A percentile compares a stretch with the other conserved stretches of the same genome.
These are phyloP conservation scores for Fusarium torreyae DNA, from an alignment of 2,329 filamentous ascomycete genomes.

Conservation along the genomic window DNA sequence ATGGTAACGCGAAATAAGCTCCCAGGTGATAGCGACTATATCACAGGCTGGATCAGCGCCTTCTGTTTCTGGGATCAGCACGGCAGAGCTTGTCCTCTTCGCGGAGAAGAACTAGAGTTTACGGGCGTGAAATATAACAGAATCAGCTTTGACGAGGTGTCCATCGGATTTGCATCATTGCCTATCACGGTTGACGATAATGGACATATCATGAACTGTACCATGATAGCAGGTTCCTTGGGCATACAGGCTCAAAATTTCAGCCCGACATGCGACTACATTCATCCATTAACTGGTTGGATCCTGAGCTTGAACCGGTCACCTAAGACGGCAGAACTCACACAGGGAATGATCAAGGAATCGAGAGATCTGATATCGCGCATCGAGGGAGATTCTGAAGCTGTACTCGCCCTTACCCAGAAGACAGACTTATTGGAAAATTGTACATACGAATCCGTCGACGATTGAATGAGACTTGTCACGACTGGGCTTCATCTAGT, in stretches of 20 bases:
- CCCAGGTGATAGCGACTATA: neutral
- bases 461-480: too few relatives aligned
- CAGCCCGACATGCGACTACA: too few relatives aligned
- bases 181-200: neutral
- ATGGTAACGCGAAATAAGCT: neutral
- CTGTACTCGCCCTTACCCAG: too few relatives aligned
- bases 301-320: neutral
- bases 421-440: too few relatives aligned
- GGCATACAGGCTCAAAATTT: too few relatives aligned
- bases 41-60: neutral
- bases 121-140: neutral
- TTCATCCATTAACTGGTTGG: neutral
- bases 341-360: too few relatives aligned
- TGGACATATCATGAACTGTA: neutral
- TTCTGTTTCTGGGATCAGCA: neutral
- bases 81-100: too few relatives aligned
- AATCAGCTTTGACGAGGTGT: neutral
- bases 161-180: neutral
- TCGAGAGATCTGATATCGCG: too few relatives aligned
- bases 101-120: fast-evolving
- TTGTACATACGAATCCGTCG: too few relatives aligned
- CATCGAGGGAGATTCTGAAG: too few relatives aligned
- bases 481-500: too few relatives aligned
- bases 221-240: neutral
- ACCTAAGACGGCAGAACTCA: too few relatives aligned